These are phyloP conservation scores for Suillus subalutaceus DNA, from an alignment of 768 basidiomycete genomes.

Conservation along the genomic window DNA sequence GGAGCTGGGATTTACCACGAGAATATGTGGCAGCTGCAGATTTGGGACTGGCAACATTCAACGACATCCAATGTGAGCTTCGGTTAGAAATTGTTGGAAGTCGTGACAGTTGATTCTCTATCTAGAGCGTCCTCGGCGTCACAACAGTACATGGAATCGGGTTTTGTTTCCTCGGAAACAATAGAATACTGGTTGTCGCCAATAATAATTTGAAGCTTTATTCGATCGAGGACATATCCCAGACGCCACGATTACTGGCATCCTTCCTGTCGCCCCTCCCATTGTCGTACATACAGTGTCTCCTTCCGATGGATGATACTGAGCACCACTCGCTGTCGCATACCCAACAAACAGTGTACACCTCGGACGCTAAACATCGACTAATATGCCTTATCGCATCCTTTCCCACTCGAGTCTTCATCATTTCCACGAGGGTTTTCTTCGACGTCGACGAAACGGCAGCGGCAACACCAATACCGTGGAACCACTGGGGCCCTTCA, in stretches of 20 bases:
- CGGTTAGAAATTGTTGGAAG: not conserved
- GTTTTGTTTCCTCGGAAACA: not conserved
- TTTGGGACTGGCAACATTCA: not conserved
- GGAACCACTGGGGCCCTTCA: not conserved
- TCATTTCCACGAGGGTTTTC: not conserved
- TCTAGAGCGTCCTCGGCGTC: not conserved
- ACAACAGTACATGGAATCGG: not conserved
- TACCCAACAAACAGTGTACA: not conserved
- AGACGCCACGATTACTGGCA: not conserved
- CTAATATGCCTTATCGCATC: not conserved
- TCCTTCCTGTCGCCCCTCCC: not conserved
- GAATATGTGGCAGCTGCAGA: not conserved
- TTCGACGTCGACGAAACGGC: not conserved
- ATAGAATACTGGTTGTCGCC: not conserved
- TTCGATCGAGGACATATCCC: not conserved
- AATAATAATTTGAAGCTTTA: not conserved
- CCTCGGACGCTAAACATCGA: not conserved
- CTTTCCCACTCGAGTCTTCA: not conserved
- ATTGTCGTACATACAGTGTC: not conserved
- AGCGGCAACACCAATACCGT: not conserved
- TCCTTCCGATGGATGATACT: not conserved
- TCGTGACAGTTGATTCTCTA: not conserved
- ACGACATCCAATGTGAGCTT: not conserved
- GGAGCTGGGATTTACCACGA: not conserved
- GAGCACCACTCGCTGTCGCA: not conserved